Conservation (phyloP, 805 yeast genomes). For the Pichia kluyveri region DNA sequence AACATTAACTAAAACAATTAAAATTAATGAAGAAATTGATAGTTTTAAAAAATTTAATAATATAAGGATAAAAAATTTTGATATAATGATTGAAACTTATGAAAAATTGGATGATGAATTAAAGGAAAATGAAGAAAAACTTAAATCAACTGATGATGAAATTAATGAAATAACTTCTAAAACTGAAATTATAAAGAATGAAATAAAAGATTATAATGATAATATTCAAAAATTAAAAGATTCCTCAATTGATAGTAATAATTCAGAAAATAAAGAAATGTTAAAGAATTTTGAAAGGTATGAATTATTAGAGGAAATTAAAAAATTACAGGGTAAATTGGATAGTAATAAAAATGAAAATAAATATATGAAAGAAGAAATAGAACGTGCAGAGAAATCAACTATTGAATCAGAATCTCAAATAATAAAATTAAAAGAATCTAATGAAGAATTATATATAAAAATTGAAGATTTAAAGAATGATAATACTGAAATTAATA, state of each 20-base stretch:
- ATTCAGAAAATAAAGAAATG: constrained; percentile 18
- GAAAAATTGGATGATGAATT: constrained; percentile 38
- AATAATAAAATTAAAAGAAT: constrained; percentile 15
- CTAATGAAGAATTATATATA: constrained; percentile 7
- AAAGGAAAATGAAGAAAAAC: constrained; percentile 28
- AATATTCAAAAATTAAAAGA: background rate
- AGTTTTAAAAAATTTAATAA: constrained; percentile 32
- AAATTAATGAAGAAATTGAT: constrained; percentile 39
- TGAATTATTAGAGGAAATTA: constrained; percentile 37
- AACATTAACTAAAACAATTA: constrained; percentile 33
- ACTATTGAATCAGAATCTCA: constrained; percentile 34
- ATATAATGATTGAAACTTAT: constrained; percentile 35
- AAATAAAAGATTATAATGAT: constrained; percentile 4
- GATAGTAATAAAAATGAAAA: constrained; percentile 48
- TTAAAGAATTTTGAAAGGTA: constrained; percentile 33
- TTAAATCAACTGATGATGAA: constrained; percentile 21
- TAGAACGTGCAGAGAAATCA: constrained; percentile 42
- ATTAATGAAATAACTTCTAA: constrained; percentile 19
- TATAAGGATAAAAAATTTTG: constrained; percentile 34
- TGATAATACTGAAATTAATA: constrained; percentile 2
- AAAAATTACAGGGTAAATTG: constrained; percentile 32
- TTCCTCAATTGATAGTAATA: constrained; percentile 6
- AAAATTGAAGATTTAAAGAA: constrained; percentile 8
- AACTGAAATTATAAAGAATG: constrained; percentile 8
- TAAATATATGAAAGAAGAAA: constrained; percentile 54